These are phyloP conservation scores for Stemphylium lycopersici DNA, from an alignment of 2,329 filamentous ascomycete species.

Conservation along the genomic window DNA sequence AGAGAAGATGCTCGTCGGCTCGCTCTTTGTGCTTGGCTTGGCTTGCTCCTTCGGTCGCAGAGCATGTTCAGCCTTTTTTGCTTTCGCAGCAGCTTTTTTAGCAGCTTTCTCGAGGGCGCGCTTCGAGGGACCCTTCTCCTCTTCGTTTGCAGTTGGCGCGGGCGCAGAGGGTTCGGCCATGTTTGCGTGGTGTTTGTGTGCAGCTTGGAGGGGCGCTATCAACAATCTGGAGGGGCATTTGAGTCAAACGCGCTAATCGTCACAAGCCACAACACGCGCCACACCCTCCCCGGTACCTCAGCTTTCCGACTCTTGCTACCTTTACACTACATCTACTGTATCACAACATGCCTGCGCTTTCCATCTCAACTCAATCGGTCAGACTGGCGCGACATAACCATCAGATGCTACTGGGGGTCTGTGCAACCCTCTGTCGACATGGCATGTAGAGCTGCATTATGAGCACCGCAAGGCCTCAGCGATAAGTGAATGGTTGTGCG, in stretches of 20 bases:
- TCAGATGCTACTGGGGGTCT: no score
- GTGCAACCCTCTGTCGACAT: no score
- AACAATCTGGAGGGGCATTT: conserved; percentile 28
- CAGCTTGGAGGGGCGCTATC: conserved; percentile 20
- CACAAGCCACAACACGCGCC: conserved; percentile 15
- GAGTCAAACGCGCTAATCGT: conserved; percentile 27
- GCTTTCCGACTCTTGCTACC: not conserved
- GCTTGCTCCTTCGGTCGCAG: conserved; percentile 49
- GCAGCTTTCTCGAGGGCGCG: conserved; percentile 57
- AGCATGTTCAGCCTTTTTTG: conserved; percentile 52
- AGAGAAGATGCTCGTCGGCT: conserved; percentile 52
- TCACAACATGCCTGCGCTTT: not conserved
- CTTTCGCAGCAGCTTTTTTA: conserved; percentile 56
- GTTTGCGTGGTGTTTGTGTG: conserved; percentile 20
- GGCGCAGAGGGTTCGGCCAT: conserved; percentile 33
- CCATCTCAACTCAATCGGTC: no score
- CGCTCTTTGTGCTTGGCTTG: conserved; percentile 34
- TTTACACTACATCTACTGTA: not conserved
- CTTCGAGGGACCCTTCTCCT: conserved; percentile 53
- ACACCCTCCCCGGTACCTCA: conserved; percentile 1
- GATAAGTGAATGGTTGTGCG: no score
- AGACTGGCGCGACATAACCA: no score
- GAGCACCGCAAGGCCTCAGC: no score
- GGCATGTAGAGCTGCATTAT: no score
- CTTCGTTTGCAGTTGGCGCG: conserved; percentile 28